phyloP scores from a whole-genome alignment of 1,284 basidiomycete species.

The Cerrena zonata region DNA sequence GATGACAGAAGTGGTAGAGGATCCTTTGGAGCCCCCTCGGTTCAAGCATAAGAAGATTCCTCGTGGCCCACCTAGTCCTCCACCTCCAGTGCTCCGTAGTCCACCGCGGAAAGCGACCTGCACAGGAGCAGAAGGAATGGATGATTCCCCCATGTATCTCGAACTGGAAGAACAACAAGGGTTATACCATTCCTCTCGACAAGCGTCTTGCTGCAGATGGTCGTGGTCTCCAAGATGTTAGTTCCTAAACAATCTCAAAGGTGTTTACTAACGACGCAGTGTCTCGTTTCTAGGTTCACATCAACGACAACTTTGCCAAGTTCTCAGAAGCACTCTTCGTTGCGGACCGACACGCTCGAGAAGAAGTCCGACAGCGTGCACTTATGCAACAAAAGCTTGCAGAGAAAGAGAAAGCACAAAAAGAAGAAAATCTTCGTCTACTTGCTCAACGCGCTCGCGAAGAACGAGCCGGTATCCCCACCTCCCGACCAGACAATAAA shows the following conservation, averaged over 20 bases:
- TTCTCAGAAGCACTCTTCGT: slow-evolving; percentile 95
- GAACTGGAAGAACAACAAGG: slow-evolving; percentile 99
- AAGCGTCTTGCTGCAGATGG: slow-evolving; percentile 98
- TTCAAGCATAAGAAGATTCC: slow-evolving; percentile 99
- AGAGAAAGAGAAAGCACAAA: slow-evolving; percentile 94
- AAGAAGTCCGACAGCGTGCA: slow-evolving; percentile 92
- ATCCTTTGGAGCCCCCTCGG: slow-evolving; percentile 91
- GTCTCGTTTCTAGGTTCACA: slow-evolving; percentile 63
- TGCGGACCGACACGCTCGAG: slow-evolving; percentile 95
- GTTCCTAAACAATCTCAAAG: slow-evolving; percentile 26
- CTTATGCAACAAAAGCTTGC: slow-evolving; percentile 98
- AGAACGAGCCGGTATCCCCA: slow-evolving; percentile 77
- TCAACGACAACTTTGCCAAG: slow-evolving; percentile 99
- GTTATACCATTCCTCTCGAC: slow-evolving; percentile 97
- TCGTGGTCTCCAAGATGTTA: slow-evolving; percentile 91
- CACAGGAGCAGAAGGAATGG: slow-evolving; percentile 98
- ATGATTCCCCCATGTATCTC: slow-evolving; percentile 99
- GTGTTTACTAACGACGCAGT: not conserved
- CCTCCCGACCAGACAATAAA: slow-evolving; percentile 36
- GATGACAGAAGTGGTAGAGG: slow-evolving; percentile 95
- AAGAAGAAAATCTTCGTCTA: slow-evolving; percentile 92
- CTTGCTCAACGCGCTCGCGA: slow-evolving; percentile 93
- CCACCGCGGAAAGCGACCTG: slow-evolving; percentile 91
- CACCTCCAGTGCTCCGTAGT: slow-evolving; percentile 92
- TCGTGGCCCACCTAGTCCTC: slow-evolving; percentile 89